Evolutionary conservation across 352 stramenopile species (phyloP).

Genomic region (Phytophthora citrophthora): DNA sequence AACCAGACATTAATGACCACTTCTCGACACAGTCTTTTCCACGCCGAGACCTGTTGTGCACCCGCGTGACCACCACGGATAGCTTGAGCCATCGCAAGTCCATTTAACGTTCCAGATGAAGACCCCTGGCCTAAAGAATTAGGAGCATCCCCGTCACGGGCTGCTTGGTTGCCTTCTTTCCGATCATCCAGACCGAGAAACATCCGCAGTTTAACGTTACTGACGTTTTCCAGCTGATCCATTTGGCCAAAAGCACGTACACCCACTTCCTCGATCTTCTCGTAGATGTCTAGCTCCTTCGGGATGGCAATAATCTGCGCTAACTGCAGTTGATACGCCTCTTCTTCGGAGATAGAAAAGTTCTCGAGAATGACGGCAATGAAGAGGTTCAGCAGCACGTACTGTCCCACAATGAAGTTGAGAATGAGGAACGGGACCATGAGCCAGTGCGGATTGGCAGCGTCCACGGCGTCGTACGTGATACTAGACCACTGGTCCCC

Average conservation of each 20-base stretch:
- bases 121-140: background rate
- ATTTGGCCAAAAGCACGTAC: conserved; percentile 81
- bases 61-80: conserved; percentile 8
- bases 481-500: conserved; percentile 83
- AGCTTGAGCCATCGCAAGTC: conserved; percentile 4
- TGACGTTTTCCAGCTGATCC: conserved; percentile 82
- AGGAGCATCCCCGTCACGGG: background rate
- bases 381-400: conserved; percentile 85
- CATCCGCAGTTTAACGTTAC: conserved; percentile 80
- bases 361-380: conserved; percentile 88
- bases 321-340: conserved; percentile 84
- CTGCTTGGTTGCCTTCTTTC: conserved; percentile 10
- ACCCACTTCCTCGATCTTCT: conserved; percentile 82
- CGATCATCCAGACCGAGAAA: conserved; percentile 71
- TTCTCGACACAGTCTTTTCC: conserved; percentile 36
- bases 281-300: conserved; percentile 83
- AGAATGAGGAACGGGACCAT: conserved; percentile 80
- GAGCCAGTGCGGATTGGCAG: conserved; percentile 65
- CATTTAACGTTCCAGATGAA: background rate
- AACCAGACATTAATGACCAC: conserved; percentile 51
- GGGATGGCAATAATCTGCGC: conserved; percentile 84
- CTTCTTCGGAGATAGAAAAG: conserved; percentile 81
- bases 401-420: conserved; percentile 80
- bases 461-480: conserved; percentile 75
- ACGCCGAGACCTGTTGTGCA: conserved; percentile 11